phyloP scores from a whole-genome alignment of 2,329 filamentous ascomycete genomes.

The Aspergillus arachidicola region DNA sequence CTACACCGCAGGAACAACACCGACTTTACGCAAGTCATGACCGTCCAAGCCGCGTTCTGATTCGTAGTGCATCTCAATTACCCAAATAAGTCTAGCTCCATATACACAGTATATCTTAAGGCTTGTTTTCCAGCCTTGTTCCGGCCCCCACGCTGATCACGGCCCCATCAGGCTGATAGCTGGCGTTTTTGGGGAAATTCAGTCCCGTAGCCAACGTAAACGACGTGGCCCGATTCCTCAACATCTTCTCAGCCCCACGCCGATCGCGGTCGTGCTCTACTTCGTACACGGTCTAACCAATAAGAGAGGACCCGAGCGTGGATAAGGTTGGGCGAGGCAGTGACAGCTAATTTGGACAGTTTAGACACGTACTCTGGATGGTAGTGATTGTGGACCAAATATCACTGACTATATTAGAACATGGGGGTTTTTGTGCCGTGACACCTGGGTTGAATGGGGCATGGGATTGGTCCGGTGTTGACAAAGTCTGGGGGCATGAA shows the following conservation, averaged over 20 bases:
- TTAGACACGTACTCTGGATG: too few species aligned
- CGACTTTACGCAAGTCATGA: background rate
- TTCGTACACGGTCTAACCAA: too few species aligned
- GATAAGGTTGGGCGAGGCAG: too few species aligned
- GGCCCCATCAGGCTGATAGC: background rate
- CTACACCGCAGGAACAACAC: background rate
- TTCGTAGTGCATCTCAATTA: background rate
- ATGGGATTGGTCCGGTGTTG: too few species aligned
- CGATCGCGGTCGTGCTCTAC: background rate
- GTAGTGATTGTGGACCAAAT: too few species aligned
- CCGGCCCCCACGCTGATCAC: background rate
- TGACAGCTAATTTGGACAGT: too few species aligned
- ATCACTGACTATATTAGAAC: too few species aligned
- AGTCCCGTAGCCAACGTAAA: background rate
- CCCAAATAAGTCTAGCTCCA: background rate
- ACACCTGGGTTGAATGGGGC: too few species aligned
- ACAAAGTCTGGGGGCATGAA: too few species aligned
- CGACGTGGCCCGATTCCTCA: background rate
- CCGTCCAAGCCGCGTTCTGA: background rate
- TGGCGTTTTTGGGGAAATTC: background rate
- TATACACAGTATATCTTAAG: background rate
- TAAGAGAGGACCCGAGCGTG: too few species aligned
- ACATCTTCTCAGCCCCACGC: background rate
- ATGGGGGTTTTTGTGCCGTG: too few species aligned
- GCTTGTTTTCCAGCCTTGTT: background rate